These are phyloP conservation scores for Venturia nashicola DNA, from an alignment of 2,329 filamentous ascomycete genomes.

Conservation along the genomic window DNA sequence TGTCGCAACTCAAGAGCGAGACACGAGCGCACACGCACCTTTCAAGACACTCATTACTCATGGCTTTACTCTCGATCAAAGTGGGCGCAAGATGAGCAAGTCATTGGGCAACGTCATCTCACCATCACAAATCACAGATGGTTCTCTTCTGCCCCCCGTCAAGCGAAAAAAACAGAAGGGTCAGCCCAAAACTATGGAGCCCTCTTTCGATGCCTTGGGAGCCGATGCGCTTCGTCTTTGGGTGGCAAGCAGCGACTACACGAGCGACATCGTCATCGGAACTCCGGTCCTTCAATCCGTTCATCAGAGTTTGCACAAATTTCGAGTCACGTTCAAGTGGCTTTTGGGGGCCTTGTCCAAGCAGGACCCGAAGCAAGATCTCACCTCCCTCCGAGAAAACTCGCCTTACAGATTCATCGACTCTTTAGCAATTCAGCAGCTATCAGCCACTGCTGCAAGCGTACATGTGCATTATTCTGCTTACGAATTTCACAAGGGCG, in stretches of 20 bases:
- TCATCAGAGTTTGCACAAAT: slow-evolving; percentile 70
- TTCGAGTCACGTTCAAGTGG: slow-evolving; percentile 82
- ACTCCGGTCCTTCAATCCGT: slow-evolving; percentile 64
- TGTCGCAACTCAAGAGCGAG: slow-evolving; percentile 46
- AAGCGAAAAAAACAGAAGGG: slow-evolving; percentile 50
- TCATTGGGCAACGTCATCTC: slow-evolving; percentile 81
- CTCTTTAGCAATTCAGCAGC: slow-evolving; percentile 64
- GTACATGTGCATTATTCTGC: slow-evolving; percentile 54
- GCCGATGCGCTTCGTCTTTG: slow-evolving; percentile 81
- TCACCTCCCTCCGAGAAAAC: slow-evolving; percentile 5
- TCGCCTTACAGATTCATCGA: slow-evolving; percentile 35
- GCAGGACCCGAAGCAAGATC: slow-evolving; percentile 15
- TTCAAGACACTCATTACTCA: slow-evolving; percentile 90
- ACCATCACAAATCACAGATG: slow-evolving; percentile 74
- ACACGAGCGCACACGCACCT: slow-evolving; percentile 41
- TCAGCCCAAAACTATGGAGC: slow-evolving; percentile 22
- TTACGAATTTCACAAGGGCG: slow-evolving; percentile 73
- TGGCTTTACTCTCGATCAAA: slow-evolving; percentile 79
- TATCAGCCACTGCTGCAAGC: slow-evolving; percentile 51
- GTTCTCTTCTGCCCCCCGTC: slow-evolving; percentile 59
- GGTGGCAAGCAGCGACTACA: slow-evolving; percentile 88
- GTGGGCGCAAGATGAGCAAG: slow-evolving; percentile 98
- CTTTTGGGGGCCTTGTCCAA: slow-evolving; percentile 55
- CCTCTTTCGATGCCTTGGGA: slow-evolving; percentile 58
- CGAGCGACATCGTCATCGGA: slow-evolving; percentile 72